Evolutionary conservation across 2,329 filamentous ascomycete species (phyloP).

Genomic region (Colletotrichum sp.): DNA sequence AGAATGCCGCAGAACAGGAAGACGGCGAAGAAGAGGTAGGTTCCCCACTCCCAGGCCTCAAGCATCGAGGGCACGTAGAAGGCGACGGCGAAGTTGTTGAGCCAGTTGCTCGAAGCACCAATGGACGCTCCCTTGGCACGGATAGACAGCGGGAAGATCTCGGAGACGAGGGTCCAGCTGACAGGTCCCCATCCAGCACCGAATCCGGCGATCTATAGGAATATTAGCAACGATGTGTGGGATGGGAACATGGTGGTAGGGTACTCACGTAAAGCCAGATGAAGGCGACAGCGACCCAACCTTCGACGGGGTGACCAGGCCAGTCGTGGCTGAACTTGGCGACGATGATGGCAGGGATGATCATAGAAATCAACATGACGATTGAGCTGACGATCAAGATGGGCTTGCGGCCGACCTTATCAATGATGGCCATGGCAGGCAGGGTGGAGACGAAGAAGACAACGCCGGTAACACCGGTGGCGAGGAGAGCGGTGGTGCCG

Average conservation of each 20-base stretch:
- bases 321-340: slow-evolving; percentile 41
- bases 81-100: slow-evolving; percentile 52
- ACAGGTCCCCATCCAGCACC: slow-evolving; percentile 36
- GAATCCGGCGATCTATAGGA: slow-evolving; percentile 19
- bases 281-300: slow-evolving; percentile 41
- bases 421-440: slow-evolving; percentile 39
- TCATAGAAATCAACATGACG: slow-evolving; percentile 42
- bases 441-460: slow-evolving; percentile 45
- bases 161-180: slow-evolving; percentile 38
- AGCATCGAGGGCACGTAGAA: slow-evolving; percentile 50
- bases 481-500: slow-evolving; percentile 62
- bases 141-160: slow-evolving; percentile 42
- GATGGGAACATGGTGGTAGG: not conserved
- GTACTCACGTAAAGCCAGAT: slow-evolving; percentile 31
- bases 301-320: slow-evolving; percentile 37
- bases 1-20: slow-evolving; percentile 50
- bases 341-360: slow-evolving; percentile 45
- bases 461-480: slow-evolving; percentile 67
- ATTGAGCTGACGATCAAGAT: slow-evolving; percentile 40
- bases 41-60: slow-evolving; percentile 48
- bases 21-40: slow-evolving; percentile 62
- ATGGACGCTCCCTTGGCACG: slow-evolving; percentile 45
- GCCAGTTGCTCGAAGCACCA: slow-evolving; percentile 47
- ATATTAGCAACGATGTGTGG: not conserved
- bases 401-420: slow-evolving; percentile 44